These are phyloP conservation scores for Citrus inodora DNA, from an alignment of 345 rosid genomes.

Conservation along the genomic window DNA sequence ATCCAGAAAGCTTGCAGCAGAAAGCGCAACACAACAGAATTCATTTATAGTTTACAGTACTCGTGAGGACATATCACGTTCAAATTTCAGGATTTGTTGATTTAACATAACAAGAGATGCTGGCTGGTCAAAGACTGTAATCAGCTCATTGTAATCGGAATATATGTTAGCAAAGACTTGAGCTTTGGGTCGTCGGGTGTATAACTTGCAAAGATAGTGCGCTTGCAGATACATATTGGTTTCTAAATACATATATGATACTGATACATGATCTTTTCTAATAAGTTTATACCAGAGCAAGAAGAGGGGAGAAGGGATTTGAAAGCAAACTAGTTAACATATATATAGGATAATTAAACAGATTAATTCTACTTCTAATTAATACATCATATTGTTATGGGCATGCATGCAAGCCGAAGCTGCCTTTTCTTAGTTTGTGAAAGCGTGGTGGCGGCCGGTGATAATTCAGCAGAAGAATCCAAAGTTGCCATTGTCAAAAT, in stretches of 20 bases:
- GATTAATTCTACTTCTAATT: background rate
- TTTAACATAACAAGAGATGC: no score
- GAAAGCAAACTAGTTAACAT: background rate
- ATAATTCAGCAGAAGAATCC: conserved; percentile 50
- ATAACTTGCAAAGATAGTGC: background rate
- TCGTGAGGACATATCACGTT: background rate
- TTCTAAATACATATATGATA: no score
- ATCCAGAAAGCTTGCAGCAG: background rate
- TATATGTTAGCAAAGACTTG: no score
- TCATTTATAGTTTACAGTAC: background rate
- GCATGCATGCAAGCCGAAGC: background rate
- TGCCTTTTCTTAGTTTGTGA: background rate
- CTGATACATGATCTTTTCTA: background rate
- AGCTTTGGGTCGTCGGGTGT: no score
- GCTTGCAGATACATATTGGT: background rate
- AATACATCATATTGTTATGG: background rate
- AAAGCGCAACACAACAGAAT: background rate
- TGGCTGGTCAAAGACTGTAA: no score
- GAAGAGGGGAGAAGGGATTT: background rate
- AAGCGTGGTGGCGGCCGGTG: background rate
- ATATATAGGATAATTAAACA: background rate
- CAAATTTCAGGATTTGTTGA: background rate
- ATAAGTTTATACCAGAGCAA: background rate
- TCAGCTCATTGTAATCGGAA: background rate
- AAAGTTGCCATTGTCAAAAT: conserved; percentile 70